Conservation (phyloP, 495 filamentous ascomycete species). For the Aspergillus avenaceus region DNA sequence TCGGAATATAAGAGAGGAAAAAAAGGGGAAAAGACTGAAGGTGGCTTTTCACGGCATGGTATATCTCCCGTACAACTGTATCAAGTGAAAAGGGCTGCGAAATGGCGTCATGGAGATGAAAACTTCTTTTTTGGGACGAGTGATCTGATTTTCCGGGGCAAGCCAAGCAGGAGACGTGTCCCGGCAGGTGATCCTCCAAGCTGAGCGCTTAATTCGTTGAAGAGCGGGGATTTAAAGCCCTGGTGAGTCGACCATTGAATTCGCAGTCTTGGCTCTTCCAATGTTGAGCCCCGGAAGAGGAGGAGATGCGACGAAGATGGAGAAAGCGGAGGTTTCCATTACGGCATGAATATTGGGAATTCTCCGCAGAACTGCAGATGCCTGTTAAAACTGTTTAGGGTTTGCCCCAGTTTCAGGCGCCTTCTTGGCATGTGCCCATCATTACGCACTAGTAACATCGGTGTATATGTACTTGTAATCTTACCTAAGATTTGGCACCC, state of each 20-base stretch:
- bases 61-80: not conserved
- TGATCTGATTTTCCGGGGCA: conserved; percentile 5
- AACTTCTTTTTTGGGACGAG: conserved; percentile 5
- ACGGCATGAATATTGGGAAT: conserved; percentile 15
- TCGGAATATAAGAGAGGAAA: not conserved
- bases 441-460: not conserved
- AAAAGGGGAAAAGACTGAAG: not conserved
- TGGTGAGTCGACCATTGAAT: conserved; percentile 1
- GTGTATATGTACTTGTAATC: too few relatives aligned
- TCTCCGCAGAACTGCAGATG: conserved; percentile 13
- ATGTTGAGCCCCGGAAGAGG: not conserved
- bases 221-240: conserved; percentile 16
- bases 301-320: conserved; percentile 4
- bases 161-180: not conserved
- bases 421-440: not conserved
- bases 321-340: conserved; percentile 16
- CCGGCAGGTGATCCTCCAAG: not conserved
- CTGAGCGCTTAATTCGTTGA: conserved; percentile 1
- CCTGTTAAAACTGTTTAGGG: not conserved
- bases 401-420: not conserved
- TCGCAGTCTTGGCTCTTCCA: conserved; percentile 13
- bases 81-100: not conserved
- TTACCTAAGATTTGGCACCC: too few relatives aligned
- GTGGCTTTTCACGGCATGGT: conserved; percentile 8
- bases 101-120: conserved; percentile 12